phyloP scores from a whole-genome alignment of 176 grass and related monocot species.

The Musa troglodytarum region DNA sequence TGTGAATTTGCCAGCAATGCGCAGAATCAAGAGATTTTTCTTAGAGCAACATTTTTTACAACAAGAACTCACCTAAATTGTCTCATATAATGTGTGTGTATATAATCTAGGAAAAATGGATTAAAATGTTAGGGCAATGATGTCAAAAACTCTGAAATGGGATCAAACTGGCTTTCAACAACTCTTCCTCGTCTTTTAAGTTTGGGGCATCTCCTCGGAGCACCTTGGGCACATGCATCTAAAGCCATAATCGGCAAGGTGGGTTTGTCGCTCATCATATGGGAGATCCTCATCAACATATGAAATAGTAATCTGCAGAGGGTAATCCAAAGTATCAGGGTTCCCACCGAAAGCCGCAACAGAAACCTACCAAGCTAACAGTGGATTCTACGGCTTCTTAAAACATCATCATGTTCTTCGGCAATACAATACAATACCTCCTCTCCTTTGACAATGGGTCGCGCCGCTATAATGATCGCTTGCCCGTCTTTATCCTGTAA shows the following conservation, averaged over 20 bases:
- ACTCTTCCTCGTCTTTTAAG: not conserved
- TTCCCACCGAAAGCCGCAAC: not conserved
- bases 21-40: too few species aligned
- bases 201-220: constrained; percentile 35
- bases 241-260: constrained; percentile 85
- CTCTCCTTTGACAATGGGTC: constrained; percentile 44
- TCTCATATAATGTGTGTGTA: too few species aligned
- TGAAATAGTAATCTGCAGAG: constrained; percentile 69
- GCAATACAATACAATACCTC: constrained; percentile 43
- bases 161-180: not conserved
- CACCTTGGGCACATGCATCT: constrained; percentile 63
- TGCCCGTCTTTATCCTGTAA: constrained; percentile 72
- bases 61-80: too few species aligned
- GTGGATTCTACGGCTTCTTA: too few species aligned
- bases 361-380: not conserved
- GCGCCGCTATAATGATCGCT: constrained; percentile 55
- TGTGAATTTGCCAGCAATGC: too few species aligned
- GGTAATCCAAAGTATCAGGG: not conserved
- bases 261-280: constrained; percentile 59
- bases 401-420: not conserved
- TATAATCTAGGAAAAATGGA: too few species aligned
- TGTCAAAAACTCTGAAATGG: not conserved
- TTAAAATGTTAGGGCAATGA: too few species aligned
- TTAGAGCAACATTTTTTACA: too few species aligned
- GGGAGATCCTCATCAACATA: constrained; percentile 85